A percentile compares a stretch with the other conserved stretches of the same genome.
phyloP scores from a whole-genome alignment of 345 rosid species.

The Carallia pectinifolia region DNA sequence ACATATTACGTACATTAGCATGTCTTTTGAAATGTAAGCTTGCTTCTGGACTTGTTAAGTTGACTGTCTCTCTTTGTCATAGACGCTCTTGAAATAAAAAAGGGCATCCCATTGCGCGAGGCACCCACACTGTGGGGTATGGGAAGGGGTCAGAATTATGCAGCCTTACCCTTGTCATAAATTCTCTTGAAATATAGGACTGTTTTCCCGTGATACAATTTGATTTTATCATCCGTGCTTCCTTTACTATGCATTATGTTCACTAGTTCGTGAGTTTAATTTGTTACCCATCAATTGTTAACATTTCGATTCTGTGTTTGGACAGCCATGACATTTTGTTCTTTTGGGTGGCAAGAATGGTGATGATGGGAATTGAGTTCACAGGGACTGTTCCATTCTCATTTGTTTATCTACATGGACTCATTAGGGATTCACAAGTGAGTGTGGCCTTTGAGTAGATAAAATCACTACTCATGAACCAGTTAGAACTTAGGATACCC shows the following conservation, averaged over 20 bases:
- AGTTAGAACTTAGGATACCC: neutral
- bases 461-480: neutral
- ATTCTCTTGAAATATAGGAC: no score
- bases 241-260: neutral
- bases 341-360: slow-evolving; percentile 99
- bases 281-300: slow-evolving; percentile 8
- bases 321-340: slow-evolving; percentile 96
- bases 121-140: no score
- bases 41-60: neutral
- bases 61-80: neutral
- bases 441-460: slow-evolving; percentile 26
- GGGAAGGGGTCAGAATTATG: no score
- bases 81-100: neutral
- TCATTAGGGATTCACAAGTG: slow-evolving; percentile 88
- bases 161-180: no score
- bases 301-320: slow-evolving; percentile 31
- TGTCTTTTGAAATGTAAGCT: neutral
- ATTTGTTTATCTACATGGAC: slow-evolving; percentile 90
- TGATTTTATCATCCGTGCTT: neutral
- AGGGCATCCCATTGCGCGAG: neutral
- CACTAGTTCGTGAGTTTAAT: slow-evolving; percentile 6
- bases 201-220: no score
- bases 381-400: slow-evolving; percentile 93
- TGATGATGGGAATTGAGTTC: slow-evolving; percentile 98
- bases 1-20: no score